Conservation (phyloP, 2,329 filamentous ascomycete species). For the Hymenotorrendiella dingleyae region DNA sequence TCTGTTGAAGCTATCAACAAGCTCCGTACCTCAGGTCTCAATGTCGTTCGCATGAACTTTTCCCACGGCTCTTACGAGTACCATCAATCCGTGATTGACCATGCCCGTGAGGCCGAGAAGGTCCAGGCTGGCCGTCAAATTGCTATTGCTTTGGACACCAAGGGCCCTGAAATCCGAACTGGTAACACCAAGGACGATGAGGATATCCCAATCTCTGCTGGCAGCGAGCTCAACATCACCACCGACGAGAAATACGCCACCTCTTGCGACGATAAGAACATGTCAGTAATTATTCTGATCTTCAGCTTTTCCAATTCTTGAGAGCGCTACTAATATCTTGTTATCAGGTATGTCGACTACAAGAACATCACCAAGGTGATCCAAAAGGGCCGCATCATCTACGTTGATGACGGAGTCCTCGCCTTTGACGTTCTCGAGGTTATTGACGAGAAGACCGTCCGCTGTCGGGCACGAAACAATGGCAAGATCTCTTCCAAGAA, state of each 20-base stretch:
- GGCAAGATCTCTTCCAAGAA: constrained; percentile 98
- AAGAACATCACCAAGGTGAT: constrained; percentile 99
- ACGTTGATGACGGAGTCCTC: constrained; percentile 96
- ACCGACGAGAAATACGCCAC: constrained; percentile 91
- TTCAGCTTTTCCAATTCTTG: background rate
- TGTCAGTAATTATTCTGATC: constrained; percentile 52
- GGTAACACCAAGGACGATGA: constrained; percentile 65
- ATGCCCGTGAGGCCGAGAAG: constrained; percentile 82
- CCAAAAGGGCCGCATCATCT: constrained; percentile 82
- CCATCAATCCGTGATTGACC: constrained; percentile 96
- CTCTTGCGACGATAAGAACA: constrained; percentile 81
- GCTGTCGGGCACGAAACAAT: constrained; percentile 87
- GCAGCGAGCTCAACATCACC: constrained; percentile 87
- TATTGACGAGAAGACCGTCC: constrained; percentile 82
- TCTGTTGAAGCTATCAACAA: constrained; percentile 94
- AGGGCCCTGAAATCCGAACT: constrained; percentile 83
- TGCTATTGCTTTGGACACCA: constrained; percentile 84
- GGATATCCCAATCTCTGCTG: constrained; percentile 76
- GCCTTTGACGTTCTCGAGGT: constrained; percentile 91
- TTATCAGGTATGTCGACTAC: constrained; percentile 85
- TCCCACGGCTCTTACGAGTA: constrained; percentile 93
- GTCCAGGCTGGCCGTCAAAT: constrained; percentile 75
- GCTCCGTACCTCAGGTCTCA: constrained; percentile 84
- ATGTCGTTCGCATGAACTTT: constrained; percentile 99
- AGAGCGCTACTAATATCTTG: constrained; percentile 7